Evolutionary conservation across 139 green algal species (phyloP).

Genomic region (Micractinium conductrix): DNA sequence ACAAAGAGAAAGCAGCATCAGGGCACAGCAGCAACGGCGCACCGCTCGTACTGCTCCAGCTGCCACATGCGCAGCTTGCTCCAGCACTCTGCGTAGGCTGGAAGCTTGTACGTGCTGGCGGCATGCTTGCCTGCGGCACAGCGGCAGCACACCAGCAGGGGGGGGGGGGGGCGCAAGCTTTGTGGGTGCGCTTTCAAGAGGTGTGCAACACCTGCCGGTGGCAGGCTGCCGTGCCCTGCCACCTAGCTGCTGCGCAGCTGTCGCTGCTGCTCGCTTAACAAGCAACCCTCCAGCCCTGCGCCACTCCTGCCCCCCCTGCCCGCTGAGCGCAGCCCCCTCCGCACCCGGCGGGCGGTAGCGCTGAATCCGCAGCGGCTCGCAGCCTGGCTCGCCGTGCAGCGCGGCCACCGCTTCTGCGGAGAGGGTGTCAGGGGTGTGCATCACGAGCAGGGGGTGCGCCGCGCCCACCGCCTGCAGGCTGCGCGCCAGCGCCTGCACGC

Average conservation of each 20-base stretch:
- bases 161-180: too few species aligned
- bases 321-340: background rate
- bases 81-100: slow-evolving; percentile 27
- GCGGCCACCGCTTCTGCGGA: background rate
- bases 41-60: slow-evolving; percentile 14
- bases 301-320: background rate
- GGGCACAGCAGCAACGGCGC: background rate
- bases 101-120: slow-evolving; percentile 5
- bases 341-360: slow-evolving; percentile 1
- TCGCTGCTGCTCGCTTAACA: background rate
- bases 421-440: slow-evolving; percentile 21
- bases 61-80: slow-evolving; percentile 27
- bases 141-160: too few species aligned
- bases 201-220: background rate
- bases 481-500: slow-evolving; percentile 2
- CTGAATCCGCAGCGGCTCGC: background rate
- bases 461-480: slow-evolving; percentile 6
- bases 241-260: background rate
- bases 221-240: background rate
- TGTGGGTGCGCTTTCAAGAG: too few species aligned
- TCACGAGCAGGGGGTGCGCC: slow-evolving; percentile 11
- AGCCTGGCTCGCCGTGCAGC: slow-evolving; percentile 8
- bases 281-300: background rate
- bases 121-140: slow-evolving; percentile 6
- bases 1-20: too few species aligned